Evolutionary conservation across 2,329 filamentous ascomycete genomes (phyloP).

Genomic region (Monosporascus sp.): DNA sequence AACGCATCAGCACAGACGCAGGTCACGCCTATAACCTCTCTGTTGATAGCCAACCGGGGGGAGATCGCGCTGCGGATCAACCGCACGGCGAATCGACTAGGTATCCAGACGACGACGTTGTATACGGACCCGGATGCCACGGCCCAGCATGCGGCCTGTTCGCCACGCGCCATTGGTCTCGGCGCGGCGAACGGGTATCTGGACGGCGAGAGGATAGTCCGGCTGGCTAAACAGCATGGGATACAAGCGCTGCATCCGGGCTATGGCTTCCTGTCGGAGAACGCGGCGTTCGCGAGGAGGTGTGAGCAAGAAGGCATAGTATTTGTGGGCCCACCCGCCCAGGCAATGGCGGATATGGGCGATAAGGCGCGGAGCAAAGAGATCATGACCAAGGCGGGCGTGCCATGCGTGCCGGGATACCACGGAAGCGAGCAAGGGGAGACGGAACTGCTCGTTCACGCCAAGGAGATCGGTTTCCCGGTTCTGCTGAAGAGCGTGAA

Average conservation of each 20-base stretch:
- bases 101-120: conserved; percentile 87
- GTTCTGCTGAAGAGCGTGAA: conserved; percentile 76
- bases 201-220: conserved; percentile 88
- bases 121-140: conserved; percentile 88
- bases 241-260: conserved; percentile 93
- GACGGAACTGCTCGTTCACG: conserved; percentile 57
- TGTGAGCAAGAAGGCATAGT: conserved; percentile 86
- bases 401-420: conserved; percentile 94
- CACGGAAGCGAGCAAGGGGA: conserved; percentile 79
- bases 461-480: conserved; percentile 63
- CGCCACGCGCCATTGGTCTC: conserved; percentile 77
- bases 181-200: conserved; percentile 83
- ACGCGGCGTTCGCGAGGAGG: conserved; percentile 80
- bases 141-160: conserved; percentile 83
- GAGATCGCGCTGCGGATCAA: conserved; percentile 95
- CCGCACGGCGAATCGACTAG: conserved; percentile 78
- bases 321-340: conserved; percentile 86
- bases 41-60: conserved; percentile 93
- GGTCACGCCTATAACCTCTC: conserved; percentile 60
- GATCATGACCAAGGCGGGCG: conserved; percentile 92
- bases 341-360: conserved; percentile 69
- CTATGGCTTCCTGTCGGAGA: conserved; percentile 94
- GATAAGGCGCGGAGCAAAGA: conserved; percentile 74
- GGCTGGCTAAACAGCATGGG: conserved; percentile 76
- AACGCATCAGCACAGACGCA: conserved; percentile 25